phyloP scores from a whole-genome alignment of 2,329 filamentous ascomycete genomes.

The Samsoniella hepiali region DNA sequence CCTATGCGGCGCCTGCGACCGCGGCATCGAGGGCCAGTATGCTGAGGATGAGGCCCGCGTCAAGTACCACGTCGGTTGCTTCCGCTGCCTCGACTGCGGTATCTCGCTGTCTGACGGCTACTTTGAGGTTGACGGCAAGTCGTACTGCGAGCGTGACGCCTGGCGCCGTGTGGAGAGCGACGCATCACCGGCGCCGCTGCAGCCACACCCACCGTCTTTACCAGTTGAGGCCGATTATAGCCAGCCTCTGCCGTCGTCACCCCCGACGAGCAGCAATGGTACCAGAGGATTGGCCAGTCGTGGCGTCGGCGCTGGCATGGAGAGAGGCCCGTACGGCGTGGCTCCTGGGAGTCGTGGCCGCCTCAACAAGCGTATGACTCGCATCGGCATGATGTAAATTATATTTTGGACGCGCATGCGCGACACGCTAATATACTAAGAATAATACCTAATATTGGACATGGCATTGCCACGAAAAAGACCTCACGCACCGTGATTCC shows the following conservation, averaged over 20 bases:
- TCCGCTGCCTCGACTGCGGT: conserved; percentile 78
- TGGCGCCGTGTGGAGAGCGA: conserved; percentile 49
- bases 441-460: background rate
- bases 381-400: conserved; percentile 54
- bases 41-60: conserved; percentile 73
- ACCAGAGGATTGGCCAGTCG: conserved; percentile 10
- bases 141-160: conserved; percentile 87
- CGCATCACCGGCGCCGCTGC: background rate
- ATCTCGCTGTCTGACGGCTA: conserved; percentile 77
- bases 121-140: conserved; percentile 77
- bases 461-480: background rate
- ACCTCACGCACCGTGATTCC: background rate
- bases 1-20: conserved; percentile 73
- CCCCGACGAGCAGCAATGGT: conserved; percentile 5
- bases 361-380: conserved; percentile 57
- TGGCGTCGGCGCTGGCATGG: conserved; percentile 15
- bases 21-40: conserved; percentile 91
- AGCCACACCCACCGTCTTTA: background rate
- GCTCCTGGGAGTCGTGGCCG: conserved; percentile 38
- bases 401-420: background rate
- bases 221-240: conserved; percentile 10
- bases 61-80: conserved; percentile 86
- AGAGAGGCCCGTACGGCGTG: conserved; percentile 22
- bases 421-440: background rate
- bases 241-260: background rate